Conservation (phyloP, 2,329 filamentous ascomycete genomes). For the Aspergillus spinulosporus region DNA sequence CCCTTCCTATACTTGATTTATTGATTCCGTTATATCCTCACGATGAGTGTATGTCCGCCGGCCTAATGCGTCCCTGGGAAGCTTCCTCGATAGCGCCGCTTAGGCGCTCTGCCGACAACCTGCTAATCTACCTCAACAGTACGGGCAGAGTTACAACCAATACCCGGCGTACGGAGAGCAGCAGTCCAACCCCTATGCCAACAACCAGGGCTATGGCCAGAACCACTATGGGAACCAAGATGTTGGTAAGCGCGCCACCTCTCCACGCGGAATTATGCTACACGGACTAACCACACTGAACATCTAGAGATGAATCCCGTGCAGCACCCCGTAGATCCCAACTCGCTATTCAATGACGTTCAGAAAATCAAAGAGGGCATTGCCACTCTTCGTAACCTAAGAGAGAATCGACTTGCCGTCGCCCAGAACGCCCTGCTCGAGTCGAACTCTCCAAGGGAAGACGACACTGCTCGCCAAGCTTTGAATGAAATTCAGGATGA, state of each 20-base stretch:
- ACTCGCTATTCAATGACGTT: slow-evolving; percentile 81
- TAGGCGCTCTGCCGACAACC: slow-evolving; percentile 16
- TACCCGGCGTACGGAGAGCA: slow-evolving; percentile 55
- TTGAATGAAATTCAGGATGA: slow-evolving; percentile 73
- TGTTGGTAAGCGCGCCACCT: slow-evolving; percentile 28
- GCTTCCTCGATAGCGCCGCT: not conserved
- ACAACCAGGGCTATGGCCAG: slow-evolving; percentile 32
- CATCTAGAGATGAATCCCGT: slow-evolving; percentile 46
- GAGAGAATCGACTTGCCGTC: slow-evolving; percentile 49
- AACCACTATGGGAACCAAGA: slow-evolving; percentile 29
- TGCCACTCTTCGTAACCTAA: slow-evolving; percentile 69
- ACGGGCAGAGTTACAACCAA: slow-evolving; percentile 29
- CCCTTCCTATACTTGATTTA: not conserved
- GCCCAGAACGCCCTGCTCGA: slow-evolving; percentile 73
- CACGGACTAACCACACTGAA: slow-evolving; percentile 5
- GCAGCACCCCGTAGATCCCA: slow-evolving; percentile 57
- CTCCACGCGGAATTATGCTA: not conserved
- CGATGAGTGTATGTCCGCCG: slow-evolving; percentile 21
- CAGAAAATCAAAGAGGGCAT: slow-evolving; percentile 76
- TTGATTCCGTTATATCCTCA: slow-evolving; percentile 9
- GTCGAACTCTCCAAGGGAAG: slow-evolving; percentile 68
- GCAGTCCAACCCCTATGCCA: slow-evolving; percentile 29
- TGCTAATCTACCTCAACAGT: slow-evolving; percentile 28
- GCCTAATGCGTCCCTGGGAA: not conserved
- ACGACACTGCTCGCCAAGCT: slow-evolving; percentile 64